Evolutionary conservation across 2,329 filamentous ascomycete genomes (phyloP).

Genomic region (Aspergillus sp.): DNA sequence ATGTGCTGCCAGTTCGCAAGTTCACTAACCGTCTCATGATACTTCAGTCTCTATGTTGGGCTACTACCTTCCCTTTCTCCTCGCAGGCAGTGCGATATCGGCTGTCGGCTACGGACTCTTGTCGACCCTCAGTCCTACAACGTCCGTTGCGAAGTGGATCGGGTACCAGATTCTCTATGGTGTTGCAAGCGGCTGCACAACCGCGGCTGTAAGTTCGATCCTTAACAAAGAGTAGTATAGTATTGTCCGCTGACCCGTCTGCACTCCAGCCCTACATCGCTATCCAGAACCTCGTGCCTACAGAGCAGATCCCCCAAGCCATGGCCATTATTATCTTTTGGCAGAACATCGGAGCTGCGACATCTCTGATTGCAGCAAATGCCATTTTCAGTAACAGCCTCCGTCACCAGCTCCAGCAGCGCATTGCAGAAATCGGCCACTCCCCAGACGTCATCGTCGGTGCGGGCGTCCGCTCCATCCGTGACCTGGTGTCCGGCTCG

Average conservation of each 20-base stretch:
- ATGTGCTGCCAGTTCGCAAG: too few species aligned
- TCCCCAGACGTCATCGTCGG: slow-evolving; percentile 20
- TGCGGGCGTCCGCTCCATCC: slow-evolving; percentile 23
- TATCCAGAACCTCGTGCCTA: slow-evolving; percentile 23
- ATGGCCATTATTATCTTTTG: slow-evolving; percentile 29
- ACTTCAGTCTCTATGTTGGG: slow-evolving; percentile 18
- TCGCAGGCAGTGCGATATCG: slow-evolving; percentile 25
- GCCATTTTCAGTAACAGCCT: slow-evolving; percentile 27
- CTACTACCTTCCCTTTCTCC: slow-evolving; percentile 32
- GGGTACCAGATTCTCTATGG: slow-evolving; percentile 31
- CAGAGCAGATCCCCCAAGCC: slow-evolving; percentile 22
- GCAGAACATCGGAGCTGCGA: slow-evolving; percentile 33
- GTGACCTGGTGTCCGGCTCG: slow-evolving; percentile 20
- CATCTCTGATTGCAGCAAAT: slow-evolving; percentile 28
- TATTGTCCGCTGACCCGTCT: background rate
- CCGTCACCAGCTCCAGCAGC: slow-evolving; percentile 15
- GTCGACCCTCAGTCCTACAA: slow-evolving; percentile 23
- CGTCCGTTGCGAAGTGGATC: slow-evolving; percentile 19
- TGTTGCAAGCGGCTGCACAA: slow-evolving; percentile 13
- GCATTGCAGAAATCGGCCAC: slow-evolving; percentile 12
- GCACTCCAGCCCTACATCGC: slow-evolving; percentile 22
- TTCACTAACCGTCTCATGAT: background rate
- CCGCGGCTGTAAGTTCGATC: background rate
- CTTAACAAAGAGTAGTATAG: slow-evolving; percentile 1
- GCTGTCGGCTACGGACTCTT: slow-evolving; percentile 32